Evolutionary conservation across 371 early-diverging fungal species (phyloP), one percentile per base, ranked within the genome.

Genomic region (Blakeslea trispora): DNA sequence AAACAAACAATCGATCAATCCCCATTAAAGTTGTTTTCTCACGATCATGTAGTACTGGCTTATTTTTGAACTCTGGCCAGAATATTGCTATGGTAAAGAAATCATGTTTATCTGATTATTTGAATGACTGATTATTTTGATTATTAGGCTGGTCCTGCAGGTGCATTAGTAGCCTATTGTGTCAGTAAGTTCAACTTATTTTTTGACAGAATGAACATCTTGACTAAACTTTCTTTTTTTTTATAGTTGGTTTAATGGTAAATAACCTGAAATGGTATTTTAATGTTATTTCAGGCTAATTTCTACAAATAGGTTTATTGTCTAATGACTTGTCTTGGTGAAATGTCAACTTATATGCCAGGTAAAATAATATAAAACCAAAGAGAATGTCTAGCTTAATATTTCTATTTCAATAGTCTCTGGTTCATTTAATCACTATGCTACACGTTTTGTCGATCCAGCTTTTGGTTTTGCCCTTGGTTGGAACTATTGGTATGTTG

Each of bases 361-460:
- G 75, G 69, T 67, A 71, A 59, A 53, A 31, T 41, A 40, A 19
- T 44, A 22, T 3, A 44, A 14, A 37, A 37, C 2, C 9, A 37
- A 37, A 37, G 11, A 37, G 14, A 37, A 37, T 4, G 2, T 2
- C 17, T 32, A 22, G 14, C 11, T 28, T 5, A 14, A 51, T 40
- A 40, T 45, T 34, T 10, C 31, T 10, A 48, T 32, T 15, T 35
- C 19, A 18, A 35, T 46, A 56, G 85, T 91, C 3, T 80, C 92
- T 17, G 95, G 93, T 32, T 86, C 91, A 1, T 92, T 95, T 78
- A 90, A 89, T 56, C 84, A 86, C 28, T 91, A 89, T 71, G 93
- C 90, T n/a, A 77, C 84, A 2, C 81, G 91, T 14, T 95, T 93
- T 55, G 79, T 92, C 39, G 93, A 93, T 60, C 90, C 89, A 8